Evolutionary conservation across 139 green algal species (phyloP).

Genomic region (Spirogloea muscicola): DNA sequence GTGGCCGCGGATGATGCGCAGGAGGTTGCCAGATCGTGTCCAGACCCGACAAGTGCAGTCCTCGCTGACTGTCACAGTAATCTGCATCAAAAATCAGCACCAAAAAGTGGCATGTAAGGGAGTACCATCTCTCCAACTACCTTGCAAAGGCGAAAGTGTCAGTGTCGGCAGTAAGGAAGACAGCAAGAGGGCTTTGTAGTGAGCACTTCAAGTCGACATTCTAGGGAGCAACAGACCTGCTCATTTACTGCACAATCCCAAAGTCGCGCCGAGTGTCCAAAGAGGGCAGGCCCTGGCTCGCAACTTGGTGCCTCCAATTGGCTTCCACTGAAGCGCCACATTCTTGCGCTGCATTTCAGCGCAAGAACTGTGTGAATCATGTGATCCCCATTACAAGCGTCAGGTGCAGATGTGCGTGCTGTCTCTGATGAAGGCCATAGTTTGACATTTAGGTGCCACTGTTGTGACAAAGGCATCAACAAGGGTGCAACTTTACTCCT

Average conservation of each 20-base stretch:
- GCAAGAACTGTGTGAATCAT: background rate
- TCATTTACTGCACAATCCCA: conserved; percentile 12
- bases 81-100: conserved; percentile 19
- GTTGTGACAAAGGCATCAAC: no score
- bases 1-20: conserved; percentile 15
- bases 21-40: background rate
- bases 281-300: background rate
- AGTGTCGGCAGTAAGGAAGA: background rate
- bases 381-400: no score
- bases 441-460: no score
- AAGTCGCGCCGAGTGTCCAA: conserved; percentile 22
- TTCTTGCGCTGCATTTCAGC: conserved; percentile 15
- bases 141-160: background rate
- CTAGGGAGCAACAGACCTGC: background rate
- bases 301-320: background rate
- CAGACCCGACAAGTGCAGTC: conserved; percentile 46
- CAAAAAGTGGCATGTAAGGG: background rate
- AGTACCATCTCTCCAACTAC: background rate
- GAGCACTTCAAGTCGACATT: background rate
- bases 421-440: no score
- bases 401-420: no score
- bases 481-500: no score
- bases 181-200: background rate
- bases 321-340: conserved; percentile 6
- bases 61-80: conserved; percentile 43